Evolutionary conservation across 164 flowering plant genomes (phyloP), one percentile per base, ranked within the genome.

Genomic region (Dillenia turbinata): DNA sequence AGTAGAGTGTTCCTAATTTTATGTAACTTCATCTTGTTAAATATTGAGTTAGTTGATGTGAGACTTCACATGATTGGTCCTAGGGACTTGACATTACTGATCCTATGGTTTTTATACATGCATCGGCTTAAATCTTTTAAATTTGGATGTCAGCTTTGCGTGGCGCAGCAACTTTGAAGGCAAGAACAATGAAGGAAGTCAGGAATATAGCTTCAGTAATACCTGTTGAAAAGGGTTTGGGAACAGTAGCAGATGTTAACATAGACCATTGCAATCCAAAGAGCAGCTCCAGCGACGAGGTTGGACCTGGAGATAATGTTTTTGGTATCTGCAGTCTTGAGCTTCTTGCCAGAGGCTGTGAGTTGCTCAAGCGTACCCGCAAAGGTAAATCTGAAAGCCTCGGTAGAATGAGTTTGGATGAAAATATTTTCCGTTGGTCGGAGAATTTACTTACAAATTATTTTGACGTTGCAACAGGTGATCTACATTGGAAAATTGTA

Each of bases 121-220:
- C 40, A 33, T 33, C 5, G 6, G 40, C 40, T 33, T 33, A 0
- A 3, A 46, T 40, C 12, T 44, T 40, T 9, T 33, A 59, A 10
- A 15, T 19, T 8, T 72, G 59, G 2, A 15, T 51, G 5, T 51
- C 73, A 84, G 92, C 89, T 64, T 62, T 86, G 26, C 79, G 92
- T 2, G 92, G 89, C n/a, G 92, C 82, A 55, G 92, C 86, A 3
- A 86, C 92, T 5, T 56, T 86, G 63, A 84, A 84, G 73, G 91
- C 91, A 15, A 77, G 88, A 66, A 76, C 88, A n/a, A 13, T 75
- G 61, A 86, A 84, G 68, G 92, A 86, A 52, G 86, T 76, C 5
- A 70, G 81, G 81, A 86, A 81, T 54, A 60, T 75, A 1, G 81
- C 87, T 12, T 73, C 87, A 1, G 84, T 78, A 16, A 61, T 71